Evolutionary conservation across 2,329 filamentous ascomycete species (phyloP).

Genomic region (Parastagonospora nodorum): DNA sequence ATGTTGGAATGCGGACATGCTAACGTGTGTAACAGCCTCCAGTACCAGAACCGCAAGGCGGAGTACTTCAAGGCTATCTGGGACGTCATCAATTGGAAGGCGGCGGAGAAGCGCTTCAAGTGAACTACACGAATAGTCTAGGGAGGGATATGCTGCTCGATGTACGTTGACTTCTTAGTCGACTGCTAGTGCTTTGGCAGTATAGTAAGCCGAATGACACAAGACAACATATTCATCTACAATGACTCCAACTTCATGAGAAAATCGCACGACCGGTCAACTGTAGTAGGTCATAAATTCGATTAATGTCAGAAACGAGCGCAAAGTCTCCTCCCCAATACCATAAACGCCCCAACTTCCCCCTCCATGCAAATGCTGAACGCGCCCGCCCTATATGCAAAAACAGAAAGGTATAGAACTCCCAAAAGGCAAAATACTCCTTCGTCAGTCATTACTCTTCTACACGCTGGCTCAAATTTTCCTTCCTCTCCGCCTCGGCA

Average conservation of each 20-base stretch:
- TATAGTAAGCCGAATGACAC: no score
- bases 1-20: not conserved
- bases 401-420: slow-evolving; percentile 15
- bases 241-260: no score
- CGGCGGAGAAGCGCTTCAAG: slow-evolving; percentile 76
- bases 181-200: no score
- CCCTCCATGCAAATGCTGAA: not conserved
- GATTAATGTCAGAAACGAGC: no score
- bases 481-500: slow-evolving; percentile 36
- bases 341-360: no score
- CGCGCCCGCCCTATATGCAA: slow-evolving; percentile 8
- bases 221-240: no score
- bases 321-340: no score
- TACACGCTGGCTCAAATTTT: slow-evolving; percentile 5
- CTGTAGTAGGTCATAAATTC: no score
- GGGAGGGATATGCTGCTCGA: no score
- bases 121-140: slow-evolving; percentile 20
- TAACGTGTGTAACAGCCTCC: slow-evolving; percentile 58
- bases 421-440: slow-evolving; percentile 1
- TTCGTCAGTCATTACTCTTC: slow-evolving; percentile 1
- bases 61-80: slow-evolving; percentile 94
- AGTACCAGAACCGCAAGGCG: slow-evolving; percentile 96
- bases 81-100: slow-evolving; percentile 97
- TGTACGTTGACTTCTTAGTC: no score
- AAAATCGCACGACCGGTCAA: no score